phyloP scores from a whole-genome alignment of 2,329 filamentous ascomycete genomes.

The Microdochium nivale region DNA sequence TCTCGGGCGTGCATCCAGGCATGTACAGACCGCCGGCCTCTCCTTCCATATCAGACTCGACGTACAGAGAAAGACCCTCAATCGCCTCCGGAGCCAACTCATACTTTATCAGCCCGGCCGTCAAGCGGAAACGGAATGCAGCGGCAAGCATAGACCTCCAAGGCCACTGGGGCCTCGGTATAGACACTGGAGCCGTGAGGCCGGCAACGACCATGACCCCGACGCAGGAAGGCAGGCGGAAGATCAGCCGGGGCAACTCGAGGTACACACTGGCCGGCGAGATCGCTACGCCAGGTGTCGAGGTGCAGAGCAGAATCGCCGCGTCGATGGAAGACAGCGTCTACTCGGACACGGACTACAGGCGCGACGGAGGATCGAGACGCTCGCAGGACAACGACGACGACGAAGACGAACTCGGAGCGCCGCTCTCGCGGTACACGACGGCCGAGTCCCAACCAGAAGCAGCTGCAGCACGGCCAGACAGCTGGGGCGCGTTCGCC shows the following conservation, averaged over 20 bases:
- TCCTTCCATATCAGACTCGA: slow-evolving; percentile 26
- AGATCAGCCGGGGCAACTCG: slow-evolving; percentile 12
- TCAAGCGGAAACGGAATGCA: slow-evolving; percentile 39
- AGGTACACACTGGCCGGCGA: slow-evolving; percentile 45
- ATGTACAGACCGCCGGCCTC: slow-evolving; percentile 38
- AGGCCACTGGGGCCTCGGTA: slow-evolving; percentile 16
- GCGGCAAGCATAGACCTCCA: slow-evolving; percentile 22
- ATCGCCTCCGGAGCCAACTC: slow-evolving; percentile 28
- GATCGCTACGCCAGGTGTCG: slow-evolving; percentile 37
- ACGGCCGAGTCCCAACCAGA: slow-evolving; percentile 9
- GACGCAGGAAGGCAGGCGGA: slow-evolving; percentile 5
- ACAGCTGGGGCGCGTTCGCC: slow-evolving; percentile 49
- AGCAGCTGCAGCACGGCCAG: slow-evolving; percentile 13
- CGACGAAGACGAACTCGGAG: background rate
- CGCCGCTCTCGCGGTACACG: slow-evolving; percentile 18
- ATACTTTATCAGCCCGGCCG: slow-evolving; percentile 18
- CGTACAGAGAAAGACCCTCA: slow-evolving; percentile 28
- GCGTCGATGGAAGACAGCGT: slow-evolving; percentile 41
- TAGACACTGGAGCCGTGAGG: background rate
- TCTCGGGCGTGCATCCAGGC: slow-evolving; percentile 30
- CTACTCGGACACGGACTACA: slow-evolving; percentile 49
- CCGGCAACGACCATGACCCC: background rate
- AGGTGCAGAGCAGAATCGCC: slow-evolving; percentile 16
- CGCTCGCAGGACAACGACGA: slow-evolving; percentile 27
- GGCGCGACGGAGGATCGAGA: slow-evolving; percentile 42